These are phyloP conservation scores for Termitomyces sp. DNA, from an alignment of 768 basidiomycete species.

Conservation along the genomic window DNA sequence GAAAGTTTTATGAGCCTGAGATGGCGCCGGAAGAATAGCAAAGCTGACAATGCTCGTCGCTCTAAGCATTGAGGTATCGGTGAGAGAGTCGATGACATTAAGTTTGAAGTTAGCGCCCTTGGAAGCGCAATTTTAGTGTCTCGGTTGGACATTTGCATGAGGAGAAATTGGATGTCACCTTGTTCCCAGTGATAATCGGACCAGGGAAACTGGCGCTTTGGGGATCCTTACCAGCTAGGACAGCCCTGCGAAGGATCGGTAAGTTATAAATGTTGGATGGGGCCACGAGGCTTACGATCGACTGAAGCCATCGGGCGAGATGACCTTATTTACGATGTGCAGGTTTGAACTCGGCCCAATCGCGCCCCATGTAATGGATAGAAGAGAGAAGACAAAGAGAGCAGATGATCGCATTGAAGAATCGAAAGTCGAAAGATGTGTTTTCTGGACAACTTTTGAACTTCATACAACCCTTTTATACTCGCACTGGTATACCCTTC, in stretches of 20 bases:
- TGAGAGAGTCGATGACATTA: not conserved
- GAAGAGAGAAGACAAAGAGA: not conserved
- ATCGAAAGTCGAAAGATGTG: not conserved
- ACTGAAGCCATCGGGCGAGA: not conserved
- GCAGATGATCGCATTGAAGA: not conserved
- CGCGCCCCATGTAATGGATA: not conserved
- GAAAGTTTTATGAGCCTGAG: not conserved
- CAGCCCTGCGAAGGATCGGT: not conserved
- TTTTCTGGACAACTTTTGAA: not conserved
- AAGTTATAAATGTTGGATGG: not conserved
- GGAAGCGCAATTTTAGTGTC: not conserved
- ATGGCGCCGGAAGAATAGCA: no score
- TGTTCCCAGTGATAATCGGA: not conserved
- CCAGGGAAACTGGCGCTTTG: not conserved
- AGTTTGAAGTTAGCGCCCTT: not conserved
- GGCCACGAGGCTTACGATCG: not conserved
- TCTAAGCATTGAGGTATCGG: not conserved
- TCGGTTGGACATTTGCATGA: not conserved
- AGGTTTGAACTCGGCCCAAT: not conserved
- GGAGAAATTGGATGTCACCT: not conserved
- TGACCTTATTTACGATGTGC: not conserved
- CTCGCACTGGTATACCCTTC: not conserved
- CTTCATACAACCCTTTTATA: not conserved
- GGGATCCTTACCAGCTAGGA: not conserved
- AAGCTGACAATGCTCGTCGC: constrained; percentile 2